Base-by-base conservation (phyloP, 441 rosid genomes). In the Gossypium davidsonii region DNA sequence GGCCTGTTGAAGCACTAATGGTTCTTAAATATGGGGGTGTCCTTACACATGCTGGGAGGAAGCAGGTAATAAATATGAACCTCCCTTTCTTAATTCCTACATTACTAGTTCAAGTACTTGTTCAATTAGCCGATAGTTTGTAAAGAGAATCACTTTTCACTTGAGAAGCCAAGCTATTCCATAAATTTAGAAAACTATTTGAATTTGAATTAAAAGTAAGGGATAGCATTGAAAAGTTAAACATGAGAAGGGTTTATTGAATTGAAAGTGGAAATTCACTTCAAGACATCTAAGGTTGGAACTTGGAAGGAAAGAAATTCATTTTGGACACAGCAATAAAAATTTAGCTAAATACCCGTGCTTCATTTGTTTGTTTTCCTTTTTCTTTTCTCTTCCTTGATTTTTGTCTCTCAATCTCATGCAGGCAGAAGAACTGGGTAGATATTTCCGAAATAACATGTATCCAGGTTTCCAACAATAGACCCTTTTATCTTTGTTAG, bases 11-110 rank as follows among this genome's bases (percentile, higher is more conserved):
- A 84, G 99, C 99, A 63, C 87, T 96, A 73, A 94, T 96, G 99
- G 88, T 96, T 83, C 97, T 96, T 77, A 96, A 96, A 78, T 96
- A 96, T 81, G 99, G 99, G 64, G 99, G 99, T 73, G 99, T 96
- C 80, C 93, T 94, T 64, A 96, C 99, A 39, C 99, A 96, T 84
- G 99, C 99, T 75, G 99, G 99, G 71, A 87, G 99, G 82, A 96
- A 94, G 85, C 99, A 96, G 99, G 99, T 96, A 65, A 76, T 63
- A 73, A 9, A 39, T 73, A 26, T 14, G 39, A 23, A 71, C 53
- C 53, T 37, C 52, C 42, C 14, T 11, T 55, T 51, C 20, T 55
- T 23, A 11, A 12, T 42, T n/a, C 23, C 55, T 18, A 12, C 20
- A 10, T 25, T 37, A 3, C 55, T 66, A 14, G 11, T 66, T 66